Evolutionary conservation across 176 grass and related monocot species (phyloP), one percentile per base, ranked within the genome.

Genomic region (Aechmea fasciata): DNA sequence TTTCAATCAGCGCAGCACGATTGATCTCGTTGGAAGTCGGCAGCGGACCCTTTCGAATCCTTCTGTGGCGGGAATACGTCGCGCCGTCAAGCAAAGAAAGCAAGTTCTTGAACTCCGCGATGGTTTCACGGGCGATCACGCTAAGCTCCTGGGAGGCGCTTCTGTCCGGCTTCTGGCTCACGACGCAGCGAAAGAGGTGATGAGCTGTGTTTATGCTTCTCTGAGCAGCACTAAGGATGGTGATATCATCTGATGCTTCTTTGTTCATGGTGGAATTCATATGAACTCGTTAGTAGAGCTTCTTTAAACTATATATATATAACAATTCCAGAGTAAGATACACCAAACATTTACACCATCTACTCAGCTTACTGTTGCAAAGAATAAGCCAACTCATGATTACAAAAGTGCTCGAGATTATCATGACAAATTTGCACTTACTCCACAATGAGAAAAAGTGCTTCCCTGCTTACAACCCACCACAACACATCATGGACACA

Each of bases 21-120:
- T 74, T 13, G 57, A 74, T 49, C 9, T 12, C 18, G 9, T 59
- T 3, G 12, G 59, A 64, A 24, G 2, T 51, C 59, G 41, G 72
- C 47, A 64, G 11, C 11, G 72, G 72, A 8, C 72, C 72, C 47
- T 26, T 74, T 22, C 72, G 48, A 22, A 74, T 65, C 22, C 72
- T 64, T 59, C 26, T 64, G 14, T 59, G 11, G n/a, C 11, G 53
- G 19, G n/a, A 5, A n/a, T 29, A 47, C 11, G 13, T 10, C 11
- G 33, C 63, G 57, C 19, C 20, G 10, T 74, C 72, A 18, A 74
- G 72, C 47, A 74, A 50, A 5, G 33, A 64, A 3, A 74, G 41
- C 2, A 74, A 11, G 47, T 11, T 47, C 3, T 50, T 50, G 72
- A 74, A 74, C 17, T 64, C 72, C 13, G 57, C 13, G 13, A 74